A percentile compares a stretch with the other conserved stretches of the same genome.
These are phyloP conservation scores for Penicillium sp. DNA, from an alignment of 2,329 filamentous ascomycete genomes.

Conservation along the genomic window DNA sequence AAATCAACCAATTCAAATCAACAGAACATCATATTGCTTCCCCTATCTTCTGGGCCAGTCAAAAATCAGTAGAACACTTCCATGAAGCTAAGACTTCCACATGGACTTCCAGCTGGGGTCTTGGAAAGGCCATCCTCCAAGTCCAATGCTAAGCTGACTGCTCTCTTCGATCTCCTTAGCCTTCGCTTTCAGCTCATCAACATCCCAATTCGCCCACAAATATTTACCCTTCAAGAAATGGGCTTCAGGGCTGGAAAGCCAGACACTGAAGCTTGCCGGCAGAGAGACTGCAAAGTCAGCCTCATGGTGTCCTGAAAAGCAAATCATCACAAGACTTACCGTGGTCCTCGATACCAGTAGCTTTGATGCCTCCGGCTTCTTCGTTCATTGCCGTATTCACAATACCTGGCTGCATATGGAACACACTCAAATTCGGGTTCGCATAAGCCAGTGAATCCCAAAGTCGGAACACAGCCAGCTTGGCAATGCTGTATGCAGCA, in stretches of 20 bases:
- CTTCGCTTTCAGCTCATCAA: conserved; percentile 52
- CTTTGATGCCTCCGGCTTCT: neutral
- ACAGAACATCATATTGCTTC: no score
- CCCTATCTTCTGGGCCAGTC: no score
- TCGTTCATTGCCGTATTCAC: conserved; percentile 28
- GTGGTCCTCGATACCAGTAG: neutral
- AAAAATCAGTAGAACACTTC: no score
- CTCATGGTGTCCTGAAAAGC: conserved; percentile 3
- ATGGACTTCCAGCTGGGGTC: no score
- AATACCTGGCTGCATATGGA: conserved; percentile 35
- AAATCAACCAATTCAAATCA: no score
- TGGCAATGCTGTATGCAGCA: conserved; percentile 32
- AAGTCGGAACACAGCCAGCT: conserved; percentile 35
- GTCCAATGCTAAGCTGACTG: conserved; percentile 1
- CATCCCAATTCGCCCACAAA: conserved; percentile 58
- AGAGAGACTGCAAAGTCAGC: conserved; percentile 29
- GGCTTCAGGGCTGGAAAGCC: conserved; percentile 52
- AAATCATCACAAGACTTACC: neutral
- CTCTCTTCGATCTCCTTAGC: conserved; percentile 37
- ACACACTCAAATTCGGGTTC: conserved; percentile 34
- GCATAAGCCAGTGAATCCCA: conserved; percentile 29
- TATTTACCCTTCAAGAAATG: conserved; percentile 53
- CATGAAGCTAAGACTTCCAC: no score
- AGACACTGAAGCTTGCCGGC: conserved; percentile 49
- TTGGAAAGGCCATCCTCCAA: conserved; percentile 16